Evolutionary conservation across 495 filamentous ascomycete species (phyloP).

Genomic region (Penicillium robsamsonii): DNA sequence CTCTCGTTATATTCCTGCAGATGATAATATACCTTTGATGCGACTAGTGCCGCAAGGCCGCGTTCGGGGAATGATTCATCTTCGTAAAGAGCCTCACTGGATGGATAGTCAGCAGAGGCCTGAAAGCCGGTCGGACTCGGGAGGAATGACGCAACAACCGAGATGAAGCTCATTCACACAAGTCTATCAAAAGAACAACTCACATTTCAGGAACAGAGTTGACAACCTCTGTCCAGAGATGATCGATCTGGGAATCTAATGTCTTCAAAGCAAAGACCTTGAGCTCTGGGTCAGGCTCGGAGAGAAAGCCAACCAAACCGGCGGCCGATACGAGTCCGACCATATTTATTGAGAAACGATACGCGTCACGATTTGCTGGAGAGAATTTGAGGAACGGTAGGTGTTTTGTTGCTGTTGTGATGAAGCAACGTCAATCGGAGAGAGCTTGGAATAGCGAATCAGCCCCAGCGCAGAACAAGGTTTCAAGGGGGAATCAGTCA

Average conservation of each 20-base stretch:
- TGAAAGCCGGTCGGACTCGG: conserved; percentile 5
- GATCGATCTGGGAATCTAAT: conserved; percentile 91
- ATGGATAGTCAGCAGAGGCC: conserved; percentile 21
- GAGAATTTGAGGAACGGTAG: conserved; percentile 16
- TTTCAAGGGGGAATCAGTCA: conserved; percentile 10
- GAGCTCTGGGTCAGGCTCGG: conserved; percentile 89
- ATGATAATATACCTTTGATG: conserved; percentile 98
- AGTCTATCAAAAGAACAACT: conserved; percentile 31
- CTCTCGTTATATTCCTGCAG: conserved; percentile 98
- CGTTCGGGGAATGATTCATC: conserved; percentile 92
- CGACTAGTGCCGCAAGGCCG: conserved; percentile 89
- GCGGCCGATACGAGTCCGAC: conserved; percentile 90
- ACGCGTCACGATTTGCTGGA: conserved; percentile 12
- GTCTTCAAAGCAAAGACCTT: conserved; percentile 91
- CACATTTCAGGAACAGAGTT: conserved; percentile 90
- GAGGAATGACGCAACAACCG: conserved; percentile 8
- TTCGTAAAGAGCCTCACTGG: conserved; percentile 94
- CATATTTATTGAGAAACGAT: conserved; percentile 54
- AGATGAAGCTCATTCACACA: not conserved
- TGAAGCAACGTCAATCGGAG: conserved; percentile 40
- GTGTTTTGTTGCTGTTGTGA: conserved; percentile 32
- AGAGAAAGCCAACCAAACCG: conserved; percentile 91
- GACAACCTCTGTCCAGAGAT: conserved; percentile 95
- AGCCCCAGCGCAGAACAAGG: conserved; percentile 19
- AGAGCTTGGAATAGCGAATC: conserved; percentile 33